Base-by-base conservation (phyloP, 164 flowering plant genomes). In the Vitis riparia region DNA sequence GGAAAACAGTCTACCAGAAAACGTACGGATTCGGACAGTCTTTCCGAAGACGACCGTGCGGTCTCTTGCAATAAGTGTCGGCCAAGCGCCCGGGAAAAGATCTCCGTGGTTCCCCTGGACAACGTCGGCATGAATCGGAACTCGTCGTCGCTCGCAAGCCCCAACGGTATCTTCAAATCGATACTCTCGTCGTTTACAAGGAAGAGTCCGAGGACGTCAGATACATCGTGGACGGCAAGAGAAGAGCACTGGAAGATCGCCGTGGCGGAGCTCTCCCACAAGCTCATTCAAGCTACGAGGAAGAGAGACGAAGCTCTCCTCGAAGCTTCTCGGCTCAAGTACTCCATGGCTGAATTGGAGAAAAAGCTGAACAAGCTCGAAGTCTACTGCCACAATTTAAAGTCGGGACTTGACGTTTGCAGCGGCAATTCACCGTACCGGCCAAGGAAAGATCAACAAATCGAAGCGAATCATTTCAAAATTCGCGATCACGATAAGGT, bases 1-100 rank as follows among this genome's bases (percentile, higher is more conserved):
- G 70, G 73, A 23, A 78, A 64, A 55, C 11, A 73, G 9, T 51
- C 74, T 15, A 48, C 66, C 63, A 72, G 61, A 51, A 83, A 73
- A 65, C 52, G 75, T 11, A 60, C 74, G 15, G 79, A 77, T 55
- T 62, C 72, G 0, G 67, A 23, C 50, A 56, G 23, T 8, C 69
- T 16, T 17, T 71, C 23, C 11, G 81, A 49, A 3, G 73, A 61
- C 7, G 88, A 73, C 55, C 73, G 76, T 0, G 71, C 86, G 0
- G 89, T 94, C 10, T 86, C 89, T n/a, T 94, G 95, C 86, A 89
- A 85, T 88, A 86, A 85, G 70, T 94, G 99, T 69, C 81, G 95
- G 10, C 99, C 99, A 0, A 77, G 77, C 67, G 66, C 89, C 8
- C 83, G 97, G 5, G 98, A 92, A 67, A 91, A 87, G 78, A 83